A percentile compares a stretch with the other conserved stretches of the same genome.
phyloP scores from a whole-genome alignment of 768 basidiomycete species.

The Agrocybe pediades region DNA sequence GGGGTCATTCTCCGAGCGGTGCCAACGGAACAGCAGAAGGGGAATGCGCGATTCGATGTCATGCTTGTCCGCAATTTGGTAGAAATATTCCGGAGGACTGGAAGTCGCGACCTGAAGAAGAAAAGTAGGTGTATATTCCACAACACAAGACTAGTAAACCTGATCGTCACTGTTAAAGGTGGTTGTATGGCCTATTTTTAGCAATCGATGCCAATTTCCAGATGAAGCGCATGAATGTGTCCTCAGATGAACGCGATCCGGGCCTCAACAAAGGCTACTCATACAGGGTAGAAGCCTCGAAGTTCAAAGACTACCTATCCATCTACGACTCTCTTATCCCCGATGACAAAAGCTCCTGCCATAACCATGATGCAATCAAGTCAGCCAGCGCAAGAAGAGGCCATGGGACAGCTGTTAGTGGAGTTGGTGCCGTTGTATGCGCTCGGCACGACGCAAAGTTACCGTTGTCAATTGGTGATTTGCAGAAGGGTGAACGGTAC shows the following conservation, averaged over 20 bases:
- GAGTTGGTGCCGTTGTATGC: slow-evolving; percentile 8
- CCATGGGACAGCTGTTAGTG: slow-evolving; percentile 13
- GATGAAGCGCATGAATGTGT: slow-evolving; percentile 24
- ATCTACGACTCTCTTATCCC: slow-evolving; percentile 9
- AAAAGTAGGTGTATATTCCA: slow-evolving; percentile 8
- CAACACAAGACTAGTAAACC: neutral
- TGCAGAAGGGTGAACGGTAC: slow-evolving; percentile 15
- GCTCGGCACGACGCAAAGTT: slow-evolving; percentile 16
- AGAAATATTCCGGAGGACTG: slow-evolving; percentile 23
- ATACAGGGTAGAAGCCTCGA: slow-evolving; percentile 24
- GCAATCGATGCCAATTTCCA: slow-evolving; percentile 34
- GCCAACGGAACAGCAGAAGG: slow-evolving; percentile 13
- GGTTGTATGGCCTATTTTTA: slow-evolving; percentile 19
- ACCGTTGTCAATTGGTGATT: slow-evolving; percentile 7
- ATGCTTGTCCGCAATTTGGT: slow-evolving; percentile 20
- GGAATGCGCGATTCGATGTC: slow-evolving; percentile 22
- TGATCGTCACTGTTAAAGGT: neutral
- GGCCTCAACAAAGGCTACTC: slow-evolving; percentile 22
- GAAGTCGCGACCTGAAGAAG: slow-evolving; percentile 7
- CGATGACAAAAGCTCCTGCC: slow-evolving; percentile 11
- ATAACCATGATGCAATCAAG: slow-evolving; percentile 20
- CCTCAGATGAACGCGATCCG: slow-evolving; percentile 25
- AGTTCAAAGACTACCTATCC: slow-evolving; percentile 14
- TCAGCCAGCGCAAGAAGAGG: slow-evolving; percentile 7
- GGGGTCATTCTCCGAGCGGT: slow-evolving; percentile 11